Base-by-base conservation (phyloP, 495 filamentous ascomycete species). In the Lasiosphaeriaceae sp. region DNA sequence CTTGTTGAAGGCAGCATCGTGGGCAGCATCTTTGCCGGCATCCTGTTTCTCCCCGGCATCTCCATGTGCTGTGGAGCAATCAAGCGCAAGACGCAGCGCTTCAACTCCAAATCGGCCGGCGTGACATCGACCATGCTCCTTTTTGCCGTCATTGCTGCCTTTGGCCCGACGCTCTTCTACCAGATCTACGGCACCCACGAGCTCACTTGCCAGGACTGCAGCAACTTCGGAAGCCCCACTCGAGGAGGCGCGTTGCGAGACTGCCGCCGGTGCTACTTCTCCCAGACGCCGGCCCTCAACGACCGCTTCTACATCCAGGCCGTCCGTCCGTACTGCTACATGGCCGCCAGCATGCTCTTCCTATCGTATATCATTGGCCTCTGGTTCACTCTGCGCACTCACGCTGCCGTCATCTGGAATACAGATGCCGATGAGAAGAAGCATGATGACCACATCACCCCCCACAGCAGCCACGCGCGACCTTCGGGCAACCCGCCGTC, bases 1-100 rank as follows among this genome's bases (percentile, higher is more conserved):
- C 80, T 99, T 31, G 94, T 99, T 4, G 94, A 99, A 71, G 94
- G 94, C 17, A 96, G 92, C 72, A 87, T 99, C 63, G 89, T 99
- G 56, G 94, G 94, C 29, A 97, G 93, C 69, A 96, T 99, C 44
- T 96, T 99, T 69, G 94, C 92, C 12, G 94, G 94, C 70, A 88
- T 99, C 54, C 79, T 99, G 49, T 96, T 99, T 69, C 81, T 99
- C 49, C 94, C 94, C 2, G 94, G 94, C n/a, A 59, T 99, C 17
- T 96, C 91, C 55, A 99, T 99, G 94, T 97, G 95, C 72, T 99
- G 96, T 65, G 94, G 94, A 17, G 94, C 95, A 24, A 86, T 99
- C 69, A 96, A 96, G 73, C 86, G 95, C 59, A 99, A 99, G 72
- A 99, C 94, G 0, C 94, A 99, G 66, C 87, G 94, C 55, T 99